Conservation (phyloP, 257 asterid species). For the Knoxia roxburghii region DNA sequence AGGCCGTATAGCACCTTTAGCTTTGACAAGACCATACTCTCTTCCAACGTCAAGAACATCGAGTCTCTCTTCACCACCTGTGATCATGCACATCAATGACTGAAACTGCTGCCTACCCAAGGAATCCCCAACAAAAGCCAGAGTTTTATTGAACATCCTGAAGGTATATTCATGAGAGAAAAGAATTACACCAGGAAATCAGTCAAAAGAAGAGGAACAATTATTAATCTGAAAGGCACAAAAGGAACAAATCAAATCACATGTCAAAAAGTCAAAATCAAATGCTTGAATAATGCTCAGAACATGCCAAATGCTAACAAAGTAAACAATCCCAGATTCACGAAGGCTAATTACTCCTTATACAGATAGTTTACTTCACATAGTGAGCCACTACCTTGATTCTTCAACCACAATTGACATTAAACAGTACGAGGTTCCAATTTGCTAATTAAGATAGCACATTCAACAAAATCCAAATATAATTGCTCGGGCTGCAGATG, state of each 20-base stretch:
- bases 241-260: neutral
- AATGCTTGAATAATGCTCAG: neutral
- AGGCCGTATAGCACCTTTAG: conserved; percentile 73
- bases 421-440: neutral
- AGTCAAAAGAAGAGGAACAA: neutral
- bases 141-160: conserved; percentile 83
- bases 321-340: neutral
- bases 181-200: neutral
- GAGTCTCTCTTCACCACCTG: conserved; percentile 70
- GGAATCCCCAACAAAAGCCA: conserved; percentile 91
- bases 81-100: conserved; percentile 90
- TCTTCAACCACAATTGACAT: neutral
- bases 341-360: neutral
- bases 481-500: neutral
- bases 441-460: neutral
- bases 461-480: neutral
- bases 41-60: conserved; percentile 71
- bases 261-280: neutral
- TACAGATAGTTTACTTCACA: neutral
- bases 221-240: neutral
- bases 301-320: neutral
- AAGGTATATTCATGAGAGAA: conserved; percentile 17
- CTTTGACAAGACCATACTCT: conserved; percentile 81
- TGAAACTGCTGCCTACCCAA: conserved; percentile 95
- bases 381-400: neutral